Conservation (phyloP, 2,329 filamentous ascomycete genomes). For the Chaetothyriales sp. region DNA sequence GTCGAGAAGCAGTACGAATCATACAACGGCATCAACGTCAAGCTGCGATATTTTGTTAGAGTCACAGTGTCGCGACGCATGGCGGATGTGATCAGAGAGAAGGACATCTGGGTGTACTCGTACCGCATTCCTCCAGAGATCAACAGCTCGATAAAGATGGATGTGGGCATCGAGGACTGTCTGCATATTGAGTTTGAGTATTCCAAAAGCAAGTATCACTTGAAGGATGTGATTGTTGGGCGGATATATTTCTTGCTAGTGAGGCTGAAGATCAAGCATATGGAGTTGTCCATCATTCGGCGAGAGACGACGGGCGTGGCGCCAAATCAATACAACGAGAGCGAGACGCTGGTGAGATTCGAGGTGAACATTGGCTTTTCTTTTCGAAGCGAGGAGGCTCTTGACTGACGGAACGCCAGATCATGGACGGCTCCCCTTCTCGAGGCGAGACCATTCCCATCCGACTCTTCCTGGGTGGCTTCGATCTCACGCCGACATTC, state of each 20-base stretch:
- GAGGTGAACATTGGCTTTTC: slow-evolving; percentile 46
- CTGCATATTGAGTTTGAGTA: slow-evolving; percentile 99
- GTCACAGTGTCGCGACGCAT: slow-evolving; percentile 94
- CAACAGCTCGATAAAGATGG: slow-evolving; percentile 99
- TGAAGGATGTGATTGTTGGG: slow-evolving; percentile 97
- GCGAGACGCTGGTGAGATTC: slow-evolving; percentile 91
- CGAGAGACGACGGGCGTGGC: slow-evolving; percentile 91
- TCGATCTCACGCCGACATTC: slow-evolving; percentile 95
- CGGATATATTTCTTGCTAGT: slow-evolving; percentile 97
- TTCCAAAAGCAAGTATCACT: slow-evolving; percentile 96
- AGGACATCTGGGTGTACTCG: slow-evolving; percentile 98
- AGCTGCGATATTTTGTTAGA: slow-evolving; percentile 93
- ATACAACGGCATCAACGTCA: slow-evolving; percentile 99
- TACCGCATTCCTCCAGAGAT: slow-evolving; percentile 97
- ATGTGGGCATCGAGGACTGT: slow-evolving; percentile 98
- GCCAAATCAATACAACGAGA: slow-evolving; percentile 99
- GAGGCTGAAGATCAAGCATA: slow-evolving; percentile 97
- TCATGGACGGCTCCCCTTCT: slow-evolving; percentile 98
- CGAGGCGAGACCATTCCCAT: slow-evolving; percentile 90
- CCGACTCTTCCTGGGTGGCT: slow-evolving; percentile 88
- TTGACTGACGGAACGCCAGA: slow-evolving; percentile 36
- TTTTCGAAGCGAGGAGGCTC: not conserved
- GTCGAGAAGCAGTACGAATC: slow-evolving; percentile 99
- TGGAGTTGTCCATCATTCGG: slow-evolving; percentile 96
- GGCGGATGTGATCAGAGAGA: slow-evolving; percentile 95